Evolutionary conservation across 129 eudicot species (phyloP).

Genomic region (Sambucus nigra): DNA sequence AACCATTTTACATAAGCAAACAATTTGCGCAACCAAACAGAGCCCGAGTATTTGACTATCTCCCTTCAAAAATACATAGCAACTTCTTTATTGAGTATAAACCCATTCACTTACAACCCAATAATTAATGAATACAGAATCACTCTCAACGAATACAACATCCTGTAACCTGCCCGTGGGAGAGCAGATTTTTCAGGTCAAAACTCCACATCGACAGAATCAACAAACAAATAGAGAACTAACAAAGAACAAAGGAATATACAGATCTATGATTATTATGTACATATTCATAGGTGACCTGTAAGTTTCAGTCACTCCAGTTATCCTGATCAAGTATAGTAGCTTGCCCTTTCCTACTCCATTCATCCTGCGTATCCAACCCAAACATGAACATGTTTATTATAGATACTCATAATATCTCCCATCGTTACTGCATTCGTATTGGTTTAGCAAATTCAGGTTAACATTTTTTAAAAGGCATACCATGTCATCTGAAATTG

Average conservation of each 20-base stretch:
- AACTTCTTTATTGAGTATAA: too few relatives aligned
- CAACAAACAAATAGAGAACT: not conserved
- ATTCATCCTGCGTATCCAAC: constrained; percentile 44
- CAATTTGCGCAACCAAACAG: too few relatives aligned
- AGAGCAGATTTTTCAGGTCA: not conserved
- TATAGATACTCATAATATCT: not conserved
- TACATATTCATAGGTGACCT: too few relatives aligned
- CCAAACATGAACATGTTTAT: not conserved
- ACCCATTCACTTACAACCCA: too few relatives aligned
- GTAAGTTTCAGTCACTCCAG: constrained; percentile 70
- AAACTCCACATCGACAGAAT: not conserved
- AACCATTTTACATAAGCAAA: too few relatives aligned
- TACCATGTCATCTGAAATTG: constrained; percentile 51
- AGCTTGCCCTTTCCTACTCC: constrained; percentile 32
- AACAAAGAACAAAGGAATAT: not conserved
- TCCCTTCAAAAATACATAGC: too few relatives aligned
- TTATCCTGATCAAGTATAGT: constrained; percentile 58
- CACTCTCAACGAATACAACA: too few relatives aligned
- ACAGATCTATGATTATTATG: not conserved
- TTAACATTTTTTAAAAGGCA: constrained; percentile 1
- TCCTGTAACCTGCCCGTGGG: not conserved
- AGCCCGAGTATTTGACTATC: too few relatives aligned
- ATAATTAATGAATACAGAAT: too few relatives aligned
- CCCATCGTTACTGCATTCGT: not conserved
- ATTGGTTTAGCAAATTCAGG: not conserved